A percentile compares a stretch with the other conserved stretches of the same genome.
Evolutionary conservation across 805 yeast species (phyloP).

Genomic region (Candida montana): DNA sequence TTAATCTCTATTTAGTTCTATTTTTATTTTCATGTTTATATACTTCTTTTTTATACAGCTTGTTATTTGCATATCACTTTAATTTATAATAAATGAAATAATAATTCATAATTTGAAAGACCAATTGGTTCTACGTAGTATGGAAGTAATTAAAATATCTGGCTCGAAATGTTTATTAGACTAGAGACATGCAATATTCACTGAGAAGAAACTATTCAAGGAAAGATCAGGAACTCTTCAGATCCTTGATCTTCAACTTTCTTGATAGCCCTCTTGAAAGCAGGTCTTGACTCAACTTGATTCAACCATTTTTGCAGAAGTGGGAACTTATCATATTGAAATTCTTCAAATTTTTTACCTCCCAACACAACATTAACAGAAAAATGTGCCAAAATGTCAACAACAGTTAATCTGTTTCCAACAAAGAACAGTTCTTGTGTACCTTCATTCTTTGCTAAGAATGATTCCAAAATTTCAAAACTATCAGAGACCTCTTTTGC

Average conservation of each 20-base stretch:
- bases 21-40: too few relatives aligned
- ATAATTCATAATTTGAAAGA: too few relatives aligned
- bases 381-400: conserved; percentile 50
- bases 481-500: conserved; percentile 38
- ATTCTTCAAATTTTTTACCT: conserved; percentile 16
- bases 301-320: conserved; percentile 23
- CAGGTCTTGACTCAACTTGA: conserved; percentile 22
- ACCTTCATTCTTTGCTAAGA: conserved; percentile 27
- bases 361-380: conserved; percentile 23
- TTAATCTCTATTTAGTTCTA: too few relatives aligned
- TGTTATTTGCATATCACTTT: too few relatives aligned
- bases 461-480: conserved; percentile 37
- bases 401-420: conserved; percentile 45
- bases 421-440: conserved; percentile 33
- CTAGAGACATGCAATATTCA: too few relatives aligned
- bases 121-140: too few relatives aligned
- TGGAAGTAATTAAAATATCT: too few relatives aligned
- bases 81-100: too few relatives aligned
- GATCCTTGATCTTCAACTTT: conserved; percentile 4
- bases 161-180: too few relatives aligned
- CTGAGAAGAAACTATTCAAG: not conserved
- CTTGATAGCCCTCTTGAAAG: conserved; percentile 42
- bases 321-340: conserved; percentile 24
- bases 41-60: too few relatives aligned
- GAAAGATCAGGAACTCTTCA: not conserved